Base-by-base conservation (phyloP, 2,329 filamentous ascomycete species). In the Fusarium gaditjirri region DNA sequence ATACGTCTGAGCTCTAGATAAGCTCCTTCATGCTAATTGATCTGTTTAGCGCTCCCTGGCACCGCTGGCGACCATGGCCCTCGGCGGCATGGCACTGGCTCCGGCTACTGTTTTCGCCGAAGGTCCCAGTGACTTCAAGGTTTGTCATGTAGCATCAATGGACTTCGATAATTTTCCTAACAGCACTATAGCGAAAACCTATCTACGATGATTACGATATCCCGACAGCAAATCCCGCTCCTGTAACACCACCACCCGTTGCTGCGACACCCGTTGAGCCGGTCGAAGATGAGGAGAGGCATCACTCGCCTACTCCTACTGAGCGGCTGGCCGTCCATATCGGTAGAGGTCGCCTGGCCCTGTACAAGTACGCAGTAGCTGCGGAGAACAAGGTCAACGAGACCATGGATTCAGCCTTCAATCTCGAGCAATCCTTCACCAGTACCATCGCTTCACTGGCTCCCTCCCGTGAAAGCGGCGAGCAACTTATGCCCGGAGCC, bases 341-440 rank as follows among this genome's bases (percentile, higher is more conserved):
- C 79, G 91, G 93, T 77, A 89, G 87, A 75, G 93, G 89, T 66
- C 94, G 96, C 68, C 86, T 98, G 70, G 92, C 92, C 80, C 86
- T 98, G 47, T 93, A 98, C 86, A 83, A 86, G 57, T 90, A 95
- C 79, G 92, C 93, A 65, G 89, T 91, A 61, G 83, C 86, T 61
- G 90, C 92, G 77, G 95, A 98, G 85, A 91, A 94, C 82, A 88
- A 90, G 78, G 89, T 98, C 84, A 98, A 99, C 87, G 83, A 86
- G 76, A 87, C 92, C 76, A 91, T 98, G 84, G 92, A 94, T 81
- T 89, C 88, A 73, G 93, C 92, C 75, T 93, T 99, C 79, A 84
- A 91, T 80, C 90, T 97, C 74, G 96, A 99, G 86, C 91, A 93
- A 81, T 93, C 91, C 79, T 95, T 98, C 85, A 97, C 95, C 77